These are phyloP conservation scores for Boechera divaricarpa DNA, from an alignment of 345 rosid species.

Conservation along the genomic window DNA sequence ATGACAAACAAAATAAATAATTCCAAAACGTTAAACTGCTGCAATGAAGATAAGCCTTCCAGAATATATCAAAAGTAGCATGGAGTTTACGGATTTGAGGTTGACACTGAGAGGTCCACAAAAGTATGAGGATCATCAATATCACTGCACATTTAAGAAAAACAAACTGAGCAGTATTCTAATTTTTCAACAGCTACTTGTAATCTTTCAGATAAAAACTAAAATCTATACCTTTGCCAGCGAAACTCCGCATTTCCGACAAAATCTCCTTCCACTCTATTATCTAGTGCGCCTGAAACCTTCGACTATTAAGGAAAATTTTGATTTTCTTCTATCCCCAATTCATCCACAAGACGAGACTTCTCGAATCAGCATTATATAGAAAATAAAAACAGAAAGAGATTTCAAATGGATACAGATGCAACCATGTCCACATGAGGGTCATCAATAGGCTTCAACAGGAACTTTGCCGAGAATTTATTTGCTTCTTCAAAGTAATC, in stretches of 20 bases:
- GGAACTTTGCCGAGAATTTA: conserved; percentile 64
- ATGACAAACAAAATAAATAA: conserved; percentile 37
- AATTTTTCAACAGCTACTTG: background rate
- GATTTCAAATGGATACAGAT: conserved; percentile 61
- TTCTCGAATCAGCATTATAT: background rate
- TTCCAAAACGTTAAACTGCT: background rate
- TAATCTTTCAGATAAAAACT: background rate
- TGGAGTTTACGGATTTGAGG: conserved; percentile 68
- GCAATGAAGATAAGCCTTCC: background rate
- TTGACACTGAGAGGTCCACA: conserved; percentile 82
- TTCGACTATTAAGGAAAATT: conserved; percentile 47
- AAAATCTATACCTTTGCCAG: conserved; percentile 67
- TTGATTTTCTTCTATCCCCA: background rate
- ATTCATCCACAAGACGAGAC: background rate
- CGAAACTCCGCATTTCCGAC: conserved; percentile 77
- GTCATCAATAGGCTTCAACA: conserved; percentile 90
- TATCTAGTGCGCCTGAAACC: conserved; percentile 77
- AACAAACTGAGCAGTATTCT: background rate
- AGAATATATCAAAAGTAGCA: conserved; percentile 12
- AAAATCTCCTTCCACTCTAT: conserved; percentile 59
- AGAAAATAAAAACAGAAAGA: background rate
- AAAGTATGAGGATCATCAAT: conserved; percentile 92
- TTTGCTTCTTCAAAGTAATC: conserved; percentile 86
- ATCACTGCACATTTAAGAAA: conserved; percentile 56
- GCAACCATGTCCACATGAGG: conserved; percentile 92